A percentile compares a stretch with the other conserved stretches of the same genome.
These are phyloP conservation scores for Reticulascus tulasneorum DNA, from an alignment of 2,329 filamentous ascomycete species.

Conservation along the genomic window DNA sequence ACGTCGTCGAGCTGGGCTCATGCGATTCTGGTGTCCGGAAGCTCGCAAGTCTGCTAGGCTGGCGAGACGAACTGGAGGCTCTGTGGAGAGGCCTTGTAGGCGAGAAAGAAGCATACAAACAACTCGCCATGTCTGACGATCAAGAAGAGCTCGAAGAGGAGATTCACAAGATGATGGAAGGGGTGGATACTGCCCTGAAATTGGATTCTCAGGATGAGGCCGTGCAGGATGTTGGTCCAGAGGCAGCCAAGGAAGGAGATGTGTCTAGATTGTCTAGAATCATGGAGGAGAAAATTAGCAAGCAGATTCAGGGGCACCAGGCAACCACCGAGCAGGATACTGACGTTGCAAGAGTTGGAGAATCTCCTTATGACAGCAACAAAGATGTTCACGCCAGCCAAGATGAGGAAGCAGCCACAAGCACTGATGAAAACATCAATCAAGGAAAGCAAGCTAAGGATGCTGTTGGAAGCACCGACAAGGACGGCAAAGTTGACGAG, in stretches of 20 bases:
- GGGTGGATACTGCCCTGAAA: slow-evolving; percentile 28
- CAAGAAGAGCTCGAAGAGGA: slow-evolving; percentile 38
- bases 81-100: slow-evolving; percentile 69
- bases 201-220: slow-evolving; percentile 21
- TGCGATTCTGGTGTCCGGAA: slow-evolving; percentile 79
- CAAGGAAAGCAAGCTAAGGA: too few species aligned
- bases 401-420: too few species aligned
- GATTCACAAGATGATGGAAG: slow-evolving; percentile 34
- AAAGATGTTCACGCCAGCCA: too few species aligned
- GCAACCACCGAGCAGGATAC: too few species aligned
- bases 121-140: slow-evolving; percentile 30
- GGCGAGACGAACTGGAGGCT: slow-evolving; percentile 76
- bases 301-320: too few species aligned
- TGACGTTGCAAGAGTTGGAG: too few species aligned
- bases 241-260: not conserved
- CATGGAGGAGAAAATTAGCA: too few species aligned
- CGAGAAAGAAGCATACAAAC: slow-evolving; percentile 50
- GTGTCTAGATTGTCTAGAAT: too few species aligned
- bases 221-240: not conserved
- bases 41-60: slow-evolving; percentile 77
- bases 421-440: too few species aligned
- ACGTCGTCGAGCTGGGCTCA: slow-evolving; percentile 77
- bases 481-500: too few species aligned
- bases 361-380: too few species aligned
- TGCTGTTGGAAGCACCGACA: too few species aligned